Conservation (phyloP, 192 early-diverging fungal genomes). For the Oehlia diaphana region DNA sequence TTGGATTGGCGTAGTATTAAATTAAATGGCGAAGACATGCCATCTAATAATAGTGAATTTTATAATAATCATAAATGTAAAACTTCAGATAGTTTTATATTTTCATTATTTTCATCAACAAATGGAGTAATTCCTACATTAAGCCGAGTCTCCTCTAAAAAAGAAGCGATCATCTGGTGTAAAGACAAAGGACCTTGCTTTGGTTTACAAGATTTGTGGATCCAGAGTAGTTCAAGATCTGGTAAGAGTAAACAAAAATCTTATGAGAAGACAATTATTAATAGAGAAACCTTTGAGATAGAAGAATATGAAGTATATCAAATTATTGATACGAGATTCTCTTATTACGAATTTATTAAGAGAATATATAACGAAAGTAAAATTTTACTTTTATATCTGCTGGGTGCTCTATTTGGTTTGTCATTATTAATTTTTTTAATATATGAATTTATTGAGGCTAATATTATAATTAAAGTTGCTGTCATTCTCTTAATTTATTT, state of each 20-base stretch:
- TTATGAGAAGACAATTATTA: background rate
- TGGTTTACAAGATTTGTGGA: background rate
- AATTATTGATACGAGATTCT: background rate
- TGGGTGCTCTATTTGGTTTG: too few species aligned
- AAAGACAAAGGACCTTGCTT: background rate
- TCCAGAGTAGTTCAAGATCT: too few species aligned
- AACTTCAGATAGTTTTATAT: conserved; percentile 7
- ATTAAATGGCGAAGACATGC: background rate
- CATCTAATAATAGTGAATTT: background rate
- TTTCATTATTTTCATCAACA: background rate
- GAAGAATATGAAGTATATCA: conserved; percentile 24
- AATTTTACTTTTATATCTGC: too few species aligned
- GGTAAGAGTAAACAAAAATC: background rate
- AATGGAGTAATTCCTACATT: background rate
- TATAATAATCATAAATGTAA: background rate
- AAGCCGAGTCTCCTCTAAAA: background rate
- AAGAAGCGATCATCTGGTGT: background rate
- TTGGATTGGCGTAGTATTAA: background rate
- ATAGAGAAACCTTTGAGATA: background rate
- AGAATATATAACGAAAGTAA: too few species aligned
- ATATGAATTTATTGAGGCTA: too few species aligned
- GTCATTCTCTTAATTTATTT: too few species aligned
- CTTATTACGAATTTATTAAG: too few species aligned
- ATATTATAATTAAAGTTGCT: too few species aligned
- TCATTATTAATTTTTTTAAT: too few species aligned